Percentiles rank a stretch among this genome's conserved stretches.
phyloP scores from a whole-genome alignment of 2,329 filamentous ascomycete genomes.

The Aspergillus sp. region DNA sequence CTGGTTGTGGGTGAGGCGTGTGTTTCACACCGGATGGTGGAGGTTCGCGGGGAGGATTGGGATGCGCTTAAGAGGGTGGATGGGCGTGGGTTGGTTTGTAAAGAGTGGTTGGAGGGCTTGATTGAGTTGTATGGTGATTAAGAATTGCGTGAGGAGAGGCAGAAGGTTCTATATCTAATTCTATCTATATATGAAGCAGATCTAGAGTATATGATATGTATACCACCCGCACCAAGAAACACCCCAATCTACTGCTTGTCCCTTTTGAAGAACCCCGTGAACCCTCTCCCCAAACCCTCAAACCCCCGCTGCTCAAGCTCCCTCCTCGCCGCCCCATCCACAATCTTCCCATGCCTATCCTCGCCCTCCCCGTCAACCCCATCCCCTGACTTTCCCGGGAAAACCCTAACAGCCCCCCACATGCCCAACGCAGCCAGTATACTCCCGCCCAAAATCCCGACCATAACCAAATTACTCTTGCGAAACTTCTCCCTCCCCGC shows the following conservation, averaged over 20 bases:
- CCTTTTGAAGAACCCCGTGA: background rate
- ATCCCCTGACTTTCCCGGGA: conserved; percentile 21
- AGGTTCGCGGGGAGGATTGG: background rate
- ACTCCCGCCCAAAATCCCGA: conserved; percentile 79
- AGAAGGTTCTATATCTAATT: background rate
- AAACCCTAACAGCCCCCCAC: conserved; percentile 63
- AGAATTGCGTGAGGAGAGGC: background rate
- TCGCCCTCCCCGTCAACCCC: conserved; percentile 1
- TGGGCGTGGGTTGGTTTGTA: background rate
- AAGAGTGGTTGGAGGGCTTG: background rate
- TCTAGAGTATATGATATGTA: background rate
- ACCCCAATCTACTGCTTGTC: background rate
- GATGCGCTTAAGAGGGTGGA: background rate
- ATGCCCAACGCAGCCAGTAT: conserved; percentile 70
- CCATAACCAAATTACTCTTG: conserved; percentile 85
- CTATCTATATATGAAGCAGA: background rate
- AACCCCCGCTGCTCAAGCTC: conserved; percentile 43
- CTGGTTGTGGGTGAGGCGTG: background rate
- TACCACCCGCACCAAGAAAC: background rate
- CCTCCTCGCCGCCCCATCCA: conserved; percentile 42
- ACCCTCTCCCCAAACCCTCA: conserved; percentile 33
- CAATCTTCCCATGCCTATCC: conserved; percentile 22
- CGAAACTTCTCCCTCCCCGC: conserved; percentile 71
- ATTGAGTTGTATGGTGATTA: background rate
- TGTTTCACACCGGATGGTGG: background rate